A percentile compares a stretch with the other conserved stretches of the same genome.
Evolutionary conservation across 2,329 filamentous ascomycete species (phyloP).

Genomic region (Phialophora chinensis): DNA sequence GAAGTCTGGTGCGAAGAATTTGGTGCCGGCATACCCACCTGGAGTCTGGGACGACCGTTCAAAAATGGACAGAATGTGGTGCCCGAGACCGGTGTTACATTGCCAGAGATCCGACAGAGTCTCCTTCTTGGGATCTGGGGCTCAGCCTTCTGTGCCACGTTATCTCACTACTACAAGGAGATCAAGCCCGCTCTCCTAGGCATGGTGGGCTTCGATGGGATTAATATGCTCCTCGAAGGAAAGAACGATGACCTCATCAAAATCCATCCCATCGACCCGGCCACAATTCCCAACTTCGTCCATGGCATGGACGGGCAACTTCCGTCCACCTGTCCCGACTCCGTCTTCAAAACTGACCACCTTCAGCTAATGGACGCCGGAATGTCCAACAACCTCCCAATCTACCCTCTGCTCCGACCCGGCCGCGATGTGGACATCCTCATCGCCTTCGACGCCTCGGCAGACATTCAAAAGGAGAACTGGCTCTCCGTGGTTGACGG

Average conservation of each 20-base stretch:
- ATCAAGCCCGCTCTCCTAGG: constrained; percentile 80
- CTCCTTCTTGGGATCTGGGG: constrained; percentile 94
- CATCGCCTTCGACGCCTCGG: constrained; percentile 91
- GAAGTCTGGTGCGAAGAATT: constrained; percentile 96
- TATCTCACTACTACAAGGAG: constrained; percentile 96
- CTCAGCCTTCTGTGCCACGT: constrained; percentile 91
- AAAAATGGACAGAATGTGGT: constrained; percentile 70
- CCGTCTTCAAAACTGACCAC: constrained; percentile 72
- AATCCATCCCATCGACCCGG: constrained; percentile 92
- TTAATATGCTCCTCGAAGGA: constrained; percentile 83
- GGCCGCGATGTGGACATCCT: constrained; percentile 88
- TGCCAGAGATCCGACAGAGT: constrained; percentile 84
- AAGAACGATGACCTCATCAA: constrained; percentile 85
- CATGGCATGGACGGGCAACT: constrained; percentile 79
- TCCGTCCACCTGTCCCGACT: constrained; percentile 76
- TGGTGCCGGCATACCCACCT: constrained; percentile 88
- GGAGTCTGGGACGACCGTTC: constrained; percentile 87
- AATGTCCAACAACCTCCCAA: constrained; percentile 97
- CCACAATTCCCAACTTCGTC: constrained; percentile 86
- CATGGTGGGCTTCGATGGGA: constrained; percentile 73
- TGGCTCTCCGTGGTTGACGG: constrained; percentile 95
- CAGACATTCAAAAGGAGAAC: constrained; percentile 91
- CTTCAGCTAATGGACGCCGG: constrained; percentile 93
- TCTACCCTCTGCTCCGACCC: constrained; percentile 89
- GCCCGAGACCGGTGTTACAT: constrained; percentile 67